Base-by-base conservation (phyloP, 2,329 filamentous ascomycete genomes). In the Septoria petroselini region DNA sequence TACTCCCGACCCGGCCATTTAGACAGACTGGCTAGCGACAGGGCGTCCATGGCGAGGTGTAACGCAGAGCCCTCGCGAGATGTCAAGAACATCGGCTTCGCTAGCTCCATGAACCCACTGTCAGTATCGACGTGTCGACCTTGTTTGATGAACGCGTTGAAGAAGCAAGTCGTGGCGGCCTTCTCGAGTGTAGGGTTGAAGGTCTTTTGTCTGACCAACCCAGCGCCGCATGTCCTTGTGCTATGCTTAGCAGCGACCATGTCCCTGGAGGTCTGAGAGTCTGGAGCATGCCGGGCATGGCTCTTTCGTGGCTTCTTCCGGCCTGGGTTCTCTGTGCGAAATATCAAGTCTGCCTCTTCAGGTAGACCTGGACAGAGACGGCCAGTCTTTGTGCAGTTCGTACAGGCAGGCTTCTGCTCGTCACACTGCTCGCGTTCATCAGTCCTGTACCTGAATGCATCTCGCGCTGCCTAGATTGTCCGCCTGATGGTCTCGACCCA, bases 331-430 rank as follows among this genome's bases (percentile, higher is more conserved):
- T 51, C 52, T n/a, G 42, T 35, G 7, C 52, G 47, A 23, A 54
- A 54, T 40, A 54, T 54, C n/a, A 54, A 33, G 30, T 54, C 52
- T 14, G 47, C 40, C 23, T 54, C 52, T 3, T 50, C 8, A n/a
- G 52, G 52, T 15, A 54, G 17, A 7, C 52, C 52, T 19, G 52
- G 52, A 34, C 52, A 54, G n/a, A 34, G 39, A 34, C 52, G 43
- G 12, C 43, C 43, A 29, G 39, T 54, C 34, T 44, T 50, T 19
- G 44, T 37, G 21, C 52, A 54, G 25, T 54, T 51, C 14, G 42
- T 30, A 21, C 52, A 54, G 18, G 33, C 42, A 9, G 52, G 52
- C 25, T 39, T 25, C 3, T 31, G 50, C 38, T 54, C 52, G 18
- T 54, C 52, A 25, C 52, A 54, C 52, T 54, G 29, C 7, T 7